Percentiles rank a stretch among this genome's conserved stretches.
phyloP scores from a whole-genome alignment of 202 grass and related monocot genomes.

The Setaria viridis region DNA sequence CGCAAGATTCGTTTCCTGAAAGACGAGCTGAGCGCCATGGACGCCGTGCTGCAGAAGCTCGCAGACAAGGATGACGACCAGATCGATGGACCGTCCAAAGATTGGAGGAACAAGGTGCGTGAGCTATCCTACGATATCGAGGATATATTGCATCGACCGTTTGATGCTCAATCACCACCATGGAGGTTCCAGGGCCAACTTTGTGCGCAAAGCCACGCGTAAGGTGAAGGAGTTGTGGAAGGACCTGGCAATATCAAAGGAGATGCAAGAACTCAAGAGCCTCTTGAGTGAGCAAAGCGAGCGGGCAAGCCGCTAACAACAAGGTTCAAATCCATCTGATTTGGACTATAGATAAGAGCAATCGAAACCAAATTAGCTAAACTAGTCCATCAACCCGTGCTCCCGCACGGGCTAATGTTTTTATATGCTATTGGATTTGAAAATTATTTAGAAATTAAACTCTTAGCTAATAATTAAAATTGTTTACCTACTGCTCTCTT shows the following conservation, averaged over 20 bases:
- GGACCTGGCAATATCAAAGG: background rate
- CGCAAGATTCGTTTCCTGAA: background rate
- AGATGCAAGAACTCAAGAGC: background rate
- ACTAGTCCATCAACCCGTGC: too few species aligned
- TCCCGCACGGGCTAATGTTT: too few species aligned
- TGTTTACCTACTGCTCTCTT: too few species aligned
- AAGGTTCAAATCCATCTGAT: too few species aligned
- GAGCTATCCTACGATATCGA: background rate
- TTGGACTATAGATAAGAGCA: too few species aligned
- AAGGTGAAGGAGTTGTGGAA: background rate
- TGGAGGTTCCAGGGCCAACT: background rate
- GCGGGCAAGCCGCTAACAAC: background rate
- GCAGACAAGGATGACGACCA: background rate
- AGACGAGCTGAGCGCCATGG: background rate
- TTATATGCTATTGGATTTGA: too few species aligned
- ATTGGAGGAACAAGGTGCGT: background rate
- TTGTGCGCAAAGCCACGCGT: background rate
- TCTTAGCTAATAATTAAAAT: too few species aligned
- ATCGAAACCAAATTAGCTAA: too few species aligned
- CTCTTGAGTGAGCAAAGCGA: background rate
- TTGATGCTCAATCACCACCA: background rate
- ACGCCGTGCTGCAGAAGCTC: background rate
- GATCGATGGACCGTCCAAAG: background rate
- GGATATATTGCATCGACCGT: background rate
- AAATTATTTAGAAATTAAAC: too few species aligned